These are phyloP conservation scores for Lentinus polychrous DNA, from an alignment of 1,284 basidiomycete species.

Conservation along the genomic window DNA sequence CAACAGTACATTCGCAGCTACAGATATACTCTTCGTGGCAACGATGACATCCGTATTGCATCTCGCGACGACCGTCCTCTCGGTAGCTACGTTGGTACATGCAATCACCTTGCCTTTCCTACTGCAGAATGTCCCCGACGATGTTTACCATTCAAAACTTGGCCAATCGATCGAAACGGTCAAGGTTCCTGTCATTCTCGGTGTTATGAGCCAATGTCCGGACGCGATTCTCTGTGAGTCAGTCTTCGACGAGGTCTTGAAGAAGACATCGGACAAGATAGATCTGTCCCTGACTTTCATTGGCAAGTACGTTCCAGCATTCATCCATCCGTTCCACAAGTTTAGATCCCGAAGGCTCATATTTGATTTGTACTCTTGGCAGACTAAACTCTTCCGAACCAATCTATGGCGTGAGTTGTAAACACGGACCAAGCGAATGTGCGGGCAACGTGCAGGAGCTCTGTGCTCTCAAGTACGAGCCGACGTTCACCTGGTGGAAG, in stretches of 20 bases:
- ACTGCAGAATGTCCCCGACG: not conserved
- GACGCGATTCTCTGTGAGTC: constrained; percentile 75
- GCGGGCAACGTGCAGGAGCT: constrained; percentile 85
- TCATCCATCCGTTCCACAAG: not conserved
- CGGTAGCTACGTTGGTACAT: too few relatives aligned
- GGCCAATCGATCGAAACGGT: constrained; percentile 17
- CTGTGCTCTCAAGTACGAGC: constrained; percentile 59
- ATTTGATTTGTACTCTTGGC: constrained; percentile 4
- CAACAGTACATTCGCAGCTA: too few relatives aligned
- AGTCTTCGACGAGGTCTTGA: constrained; percentile 69
- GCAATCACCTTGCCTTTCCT: not conserved
- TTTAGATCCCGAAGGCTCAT: not conserved
- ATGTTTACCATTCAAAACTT: constrained; percentile 2
- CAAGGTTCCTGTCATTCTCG: constrained; percentile 51
- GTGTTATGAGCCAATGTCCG: constrained; percentile 76
- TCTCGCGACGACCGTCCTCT: too few relatives aligned
- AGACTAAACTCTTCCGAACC: constrained; percentile 62
- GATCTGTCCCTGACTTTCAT: constrained; percentile 69
- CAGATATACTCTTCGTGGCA: too few relatives aligned
- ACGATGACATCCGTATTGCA: too few relatives aligned
- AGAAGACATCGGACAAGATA: constrained; percentile 56
- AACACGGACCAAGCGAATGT: constrained; percentile 76
- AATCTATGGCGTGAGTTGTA: constrained; percentile 68
- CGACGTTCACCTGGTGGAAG: constrained; percentile 58
- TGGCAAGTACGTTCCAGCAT: constrained; percentile 49